Evolutionary conservation across 2,329 filamentous ascomycete genomes (phyloP).

Genomic region (Zasmidium angulare): DNA sequence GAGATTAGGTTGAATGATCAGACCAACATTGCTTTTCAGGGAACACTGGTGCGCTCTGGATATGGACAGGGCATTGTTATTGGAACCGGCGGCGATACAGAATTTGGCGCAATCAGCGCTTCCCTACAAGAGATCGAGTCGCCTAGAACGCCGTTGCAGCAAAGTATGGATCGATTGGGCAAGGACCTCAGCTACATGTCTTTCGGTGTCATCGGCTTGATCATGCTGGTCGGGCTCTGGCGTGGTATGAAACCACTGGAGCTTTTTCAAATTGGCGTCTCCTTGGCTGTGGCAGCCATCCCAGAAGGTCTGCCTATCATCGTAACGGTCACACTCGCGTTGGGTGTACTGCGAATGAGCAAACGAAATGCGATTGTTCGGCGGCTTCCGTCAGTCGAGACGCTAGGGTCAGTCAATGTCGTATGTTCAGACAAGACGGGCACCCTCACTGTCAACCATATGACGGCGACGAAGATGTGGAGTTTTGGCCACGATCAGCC

Average conservation of each 20-base stretch:
- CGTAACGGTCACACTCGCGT: constrained; percentile 90
- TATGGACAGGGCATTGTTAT: constrained; percentile 97
- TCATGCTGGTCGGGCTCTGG: constrained; percentile 84
- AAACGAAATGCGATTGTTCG: constrained; percentile 92
- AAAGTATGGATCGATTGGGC: constrained; percentile 96
- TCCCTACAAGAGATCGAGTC: constrained; percentile 94
- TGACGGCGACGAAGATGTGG: constrained; percentile 97
- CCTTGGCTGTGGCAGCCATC: constrained; percentile 91
- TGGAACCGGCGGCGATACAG: constrained; percentile 86
- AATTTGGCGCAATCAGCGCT: constrained; percentile 94
- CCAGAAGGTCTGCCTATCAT: constrained; percentile 97
- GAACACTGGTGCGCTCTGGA: constrained; percentile 89
- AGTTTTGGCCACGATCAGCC: constrained; percentile 67
- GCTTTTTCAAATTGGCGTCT: constrained; percentile 97
- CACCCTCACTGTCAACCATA: constrained; percentile 94
- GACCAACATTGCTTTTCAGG: constrained; percentile 97
- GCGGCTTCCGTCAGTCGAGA: constrained; percentile 94
- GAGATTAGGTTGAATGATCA: constrained; percentile 70
- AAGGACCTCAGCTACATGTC: constrained; percentile 96
- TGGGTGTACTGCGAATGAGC: constrained; percentile 96
- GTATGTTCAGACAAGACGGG: constrained; percentile 98
- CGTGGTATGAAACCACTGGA: constrained; percentile 88
- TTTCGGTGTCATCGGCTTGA: constrained; percentile 89
- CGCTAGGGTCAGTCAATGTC: constrained; percentile 97
- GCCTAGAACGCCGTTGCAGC: constrained; percentile 85